Conservation (phyloP, 257 asterid genomes). For the Coffea canephora region DNA sequence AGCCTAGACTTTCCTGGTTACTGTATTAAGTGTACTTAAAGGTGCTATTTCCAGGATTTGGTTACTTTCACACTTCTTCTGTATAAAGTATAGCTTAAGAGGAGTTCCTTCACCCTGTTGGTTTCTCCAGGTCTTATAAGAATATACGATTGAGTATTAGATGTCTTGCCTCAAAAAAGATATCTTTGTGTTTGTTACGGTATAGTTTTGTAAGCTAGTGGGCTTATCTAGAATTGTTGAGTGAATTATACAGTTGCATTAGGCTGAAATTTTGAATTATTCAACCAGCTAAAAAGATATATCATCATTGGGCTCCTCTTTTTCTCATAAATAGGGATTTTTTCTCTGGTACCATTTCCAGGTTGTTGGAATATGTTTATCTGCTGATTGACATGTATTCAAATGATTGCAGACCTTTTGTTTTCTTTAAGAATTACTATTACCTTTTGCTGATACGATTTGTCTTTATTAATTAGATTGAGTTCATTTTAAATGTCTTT, state of each 20-base stretch:
- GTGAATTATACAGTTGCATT: not conserved
- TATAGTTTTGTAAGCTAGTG: not conserved
- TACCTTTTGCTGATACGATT: not conserved
- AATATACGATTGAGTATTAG: not conserved
- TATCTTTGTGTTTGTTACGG: no score
- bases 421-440: not conserved
- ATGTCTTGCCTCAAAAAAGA: not conserved
- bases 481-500: not conserved
- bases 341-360: not conserved
- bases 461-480: not conserved
- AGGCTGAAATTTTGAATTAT: not conserved
- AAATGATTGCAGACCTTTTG: not conserved
- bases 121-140: not conserved
- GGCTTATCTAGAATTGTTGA: not conserved
- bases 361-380: not conserved
- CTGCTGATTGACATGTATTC: not conserved
- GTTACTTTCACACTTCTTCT: not conserved
- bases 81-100: not conserved
- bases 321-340: not conserved
- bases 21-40: not conserved
- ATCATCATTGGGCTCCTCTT: not conserved
- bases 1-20: no score
- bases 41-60: not conserved
- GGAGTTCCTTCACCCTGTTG: not conserved
- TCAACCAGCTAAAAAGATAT: not conserved